Evolutionary conservation across 2,329 filamentous ascomycete genomes (phyloP), one percentile per base, ranked within the genome.

Genomic region (Geosmithia morbida): DNA sequence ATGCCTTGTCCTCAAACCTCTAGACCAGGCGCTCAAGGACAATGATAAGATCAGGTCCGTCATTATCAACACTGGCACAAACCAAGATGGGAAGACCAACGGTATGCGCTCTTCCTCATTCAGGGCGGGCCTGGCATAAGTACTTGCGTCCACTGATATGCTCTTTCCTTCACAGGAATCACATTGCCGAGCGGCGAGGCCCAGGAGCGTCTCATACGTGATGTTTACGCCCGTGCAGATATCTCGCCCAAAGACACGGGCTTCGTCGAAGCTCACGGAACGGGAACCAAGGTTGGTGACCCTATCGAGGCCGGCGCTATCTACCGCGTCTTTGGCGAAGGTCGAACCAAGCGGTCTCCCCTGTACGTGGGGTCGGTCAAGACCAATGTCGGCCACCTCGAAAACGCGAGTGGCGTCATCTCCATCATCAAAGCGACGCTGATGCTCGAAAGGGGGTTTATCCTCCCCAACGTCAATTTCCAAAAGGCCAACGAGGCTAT

Each of bases 51-150:
- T 77, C 49, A 63, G 68, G 39, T 70, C 70, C 13, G 61, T 16
- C 37, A 73, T 79, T 46, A 62, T 63, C 26, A 69, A 65, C 16
- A 72, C 67, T 3, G 71, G 67, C 2, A 61, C 70, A 44, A 78
- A 77, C 53, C 69, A 73, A 51, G 77, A 82, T 53, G 79, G 78
- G 16, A 69, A 61, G 48, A 74, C 67, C 0, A 69, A 70, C 2
- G 47, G 47, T 51, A 26, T 26, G 22, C 22, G 8, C 8, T 26
- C 22, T 8, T 8, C 22, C 22, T n/a, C n/a, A n/a, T n/a, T n/a
- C n/a, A n/a, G n/a, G n/a, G n/a, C n/a, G n/a, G n/a, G n/a, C n/a
- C 22, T 26, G 4, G 4, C 22, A 4, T 26, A 8, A 26, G 22
- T 26, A 26, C 8, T 8, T 8, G 22, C 22, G 22, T 26, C 22